Evolutionary conservation across 2,329 filamentous ascomycete species (phyloP), one percentile per base, ranked within the genome.

Genomic region (Metarhizium anisopliae): DNA sequence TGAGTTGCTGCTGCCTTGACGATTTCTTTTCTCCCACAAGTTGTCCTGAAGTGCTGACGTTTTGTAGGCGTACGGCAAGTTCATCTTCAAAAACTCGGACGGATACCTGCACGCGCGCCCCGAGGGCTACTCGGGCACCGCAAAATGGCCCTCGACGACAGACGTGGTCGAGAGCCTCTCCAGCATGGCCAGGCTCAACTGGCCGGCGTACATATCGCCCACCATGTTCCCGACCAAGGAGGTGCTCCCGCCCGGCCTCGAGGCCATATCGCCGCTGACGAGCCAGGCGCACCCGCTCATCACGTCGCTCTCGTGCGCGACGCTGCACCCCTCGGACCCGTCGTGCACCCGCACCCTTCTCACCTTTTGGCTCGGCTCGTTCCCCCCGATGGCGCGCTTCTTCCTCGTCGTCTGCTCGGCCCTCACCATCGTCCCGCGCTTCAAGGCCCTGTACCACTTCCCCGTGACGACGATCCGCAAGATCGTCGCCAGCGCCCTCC

Each of bases 291-390:
- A 97, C 66, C 93, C 93, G 1, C 84, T 90, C 47, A 93, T 95
- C 68, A 85, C 82, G 10, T 87, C 85, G 30, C 82, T 96, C 20
- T 93, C 90, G 47, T 99, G 94, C 72, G 93, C 93, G 1, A 80
- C 93, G 2, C 82, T 97, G 2, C 93, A 99, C 68, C 92, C 93
- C 0, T 78, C 82, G 18, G 89, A 95, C 64, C 92, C 93, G 1
- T 95, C 89, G 18, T 99, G 93, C 70, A 80, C 87, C 42, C 88
- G 89, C 35, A 95, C 90, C 3, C 95, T 92, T 68, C 74, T 96
- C 50, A 89, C 89, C 58, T 95, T 94, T 72, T 93, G 89, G 82
- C 83, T 96, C 56, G 82, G 83, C 55, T 86, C 90, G 1, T 94
- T 96, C 70, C 91, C 92, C 0, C 77, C 81, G 1, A 75, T 96